Conservation (phyloP, 2,329 filamentous ascomycete genomes). For the Monosporascus sp. region DNA sequence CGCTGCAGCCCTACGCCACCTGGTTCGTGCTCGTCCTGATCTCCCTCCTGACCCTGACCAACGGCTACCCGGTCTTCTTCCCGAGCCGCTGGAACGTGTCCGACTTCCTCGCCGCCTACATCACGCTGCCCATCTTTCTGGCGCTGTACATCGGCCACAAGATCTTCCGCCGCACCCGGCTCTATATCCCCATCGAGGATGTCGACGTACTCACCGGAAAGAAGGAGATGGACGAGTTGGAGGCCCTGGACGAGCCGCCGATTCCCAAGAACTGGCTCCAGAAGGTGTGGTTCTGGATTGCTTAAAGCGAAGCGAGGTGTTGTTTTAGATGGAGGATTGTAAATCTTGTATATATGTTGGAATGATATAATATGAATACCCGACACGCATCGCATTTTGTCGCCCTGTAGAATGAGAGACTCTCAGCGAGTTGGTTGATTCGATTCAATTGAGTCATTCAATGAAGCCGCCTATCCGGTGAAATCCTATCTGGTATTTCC, state of each 20-base stretch:
- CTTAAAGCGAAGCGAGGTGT: slow-evolving; percentile 22
- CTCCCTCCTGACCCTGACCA: slow-evolving; percentile 60
- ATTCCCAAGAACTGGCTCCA: slow-evolving; percentile 46
- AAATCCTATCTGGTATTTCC: too few species aligned
- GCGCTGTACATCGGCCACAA: slow-evolving; percentile 59
- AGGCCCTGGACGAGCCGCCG: slow-evolving; percentile 40
- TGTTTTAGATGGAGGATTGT: background rate
- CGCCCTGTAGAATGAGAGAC: too few species aligned
- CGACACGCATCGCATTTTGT: too few species aligned
- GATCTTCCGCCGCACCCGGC: slow-evolving; percentile 39
- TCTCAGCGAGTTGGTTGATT: too few species aligned
- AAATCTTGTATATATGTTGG: background rate
- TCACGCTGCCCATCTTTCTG: slow-evolving; percentile 58
- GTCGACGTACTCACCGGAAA: slow-evolving; percentile 55
- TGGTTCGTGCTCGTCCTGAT: slow-evolving; percentile 56
- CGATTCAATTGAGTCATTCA: too few species aligned
- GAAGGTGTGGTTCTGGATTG: slow-evolving; percentile 53
- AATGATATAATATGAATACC: too few species aligned
- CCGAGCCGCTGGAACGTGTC: slow-evolving; percentile 56
- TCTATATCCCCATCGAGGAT: slow-evolving; percentile 37
- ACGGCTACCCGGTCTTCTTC: slow-evolving; percentile 72
- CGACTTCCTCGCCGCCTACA: slow-evolving; percentile 60
- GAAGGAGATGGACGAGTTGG: slow-evolving; percentile 57
- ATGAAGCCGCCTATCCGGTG: too few species aligned
- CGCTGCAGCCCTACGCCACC: slow-evolving; percentile 58